Base-by-base conservation (phyloP, 352 stramenopile genomes). In the Peronospora destructor region DNA sequence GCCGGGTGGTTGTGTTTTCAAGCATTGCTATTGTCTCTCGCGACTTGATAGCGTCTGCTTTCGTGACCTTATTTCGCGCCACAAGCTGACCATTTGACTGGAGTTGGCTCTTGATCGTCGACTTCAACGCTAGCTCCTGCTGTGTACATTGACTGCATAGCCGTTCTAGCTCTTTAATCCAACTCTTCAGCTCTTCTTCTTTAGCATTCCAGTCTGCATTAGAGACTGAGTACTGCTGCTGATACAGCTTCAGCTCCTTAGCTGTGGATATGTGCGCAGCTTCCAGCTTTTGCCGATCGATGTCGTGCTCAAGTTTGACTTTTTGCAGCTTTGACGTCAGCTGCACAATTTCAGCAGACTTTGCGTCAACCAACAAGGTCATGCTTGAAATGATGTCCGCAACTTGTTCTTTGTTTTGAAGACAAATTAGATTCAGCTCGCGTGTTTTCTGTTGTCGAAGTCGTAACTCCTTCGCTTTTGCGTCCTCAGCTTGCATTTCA, bases 31-130 rank as follows among this genome's bases (percentile, higher is more conserved):
- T 55, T 0, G 12, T 33, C 0, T 60, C 40, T 13, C 51, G 29
- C 30, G 67, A 71, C 23, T 66, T 53, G 6, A 53, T n/a, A 19
- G 71, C 49, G 11, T 80, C 53, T 0, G 30, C 53, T 53, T 83
- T 76, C 26, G 83, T 23, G 5, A 29, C 47, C 28, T 69, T 64
- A 23, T 78, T 83, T 6, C 53, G 45, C 26, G 63, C 61, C 0
- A 71, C 46, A 14, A 87, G 40, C 10, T 58, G 60, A n/a, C 48
- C 53, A 28, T 83, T 84, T 16, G 65, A 60, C 10, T 69, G 45
- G 11, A 83, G 50, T 14, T 84, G 72, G 8, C 19, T 49, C 28
- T 59, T 56, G 19, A 85, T 54, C n/a, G 59, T 66, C 4, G 53
- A 53, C 13, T 66, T 61, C 3, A 87, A 49, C 7, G 42, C 57